These are phyloP conservation scores for Pichia rugopelliculosa DNA, from an alignment of 805 yeast species.

Conservation along the genomic window DNA sequence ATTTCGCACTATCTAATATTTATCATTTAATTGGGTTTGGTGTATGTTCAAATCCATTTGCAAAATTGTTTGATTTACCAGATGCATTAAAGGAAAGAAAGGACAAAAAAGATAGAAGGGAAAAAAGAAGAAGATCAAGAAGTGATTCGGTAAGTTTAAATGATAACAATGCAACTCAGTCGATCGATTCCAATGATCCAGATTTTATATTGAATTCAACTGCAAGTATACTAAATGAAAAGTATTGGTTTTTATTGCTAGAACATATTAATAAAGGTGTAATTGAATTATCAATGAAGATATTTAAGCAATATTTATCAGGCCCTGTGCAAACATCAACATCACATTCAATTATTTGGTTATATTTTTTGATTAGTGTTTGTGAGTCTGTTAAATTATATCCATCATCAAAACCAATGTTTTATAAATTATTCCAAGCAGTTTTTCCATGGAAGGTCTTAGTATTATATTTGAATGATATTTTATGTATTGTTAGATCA, in stretches of 20 bases:
- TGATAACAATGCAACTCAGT: not conserved
- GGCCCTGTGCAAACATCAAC: slow-evolving; percentile 69
- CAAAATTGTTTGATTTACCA: slow-evolving; percentile 63
- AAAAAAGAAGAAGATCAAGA: slow-evolving; percentile 43
- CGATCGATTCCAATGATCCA: slow-evolving; percentile 14
- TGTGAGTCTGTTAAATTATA: slow-evolving; percentile 44
- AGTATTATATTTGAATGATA: slow-evolving; percentile 54
- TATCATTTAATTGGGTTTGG: slow-evolving; percentile 75
- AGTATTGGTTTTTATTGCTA: slow-evolving; percentile 52
- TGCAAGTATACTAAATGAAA: slow-evolving; percentile 25
- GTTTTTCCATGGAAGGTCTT: slow-evolving; percentile 65
- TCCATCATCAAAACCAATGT: slow-evolving; percentile 41
- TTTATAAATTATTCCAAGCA: slow-evolving; percentile 44
- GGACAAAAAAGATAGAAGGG: slow-evolving; percentile 62
- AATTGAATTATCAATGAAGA: slow-evolving; percentile 60
- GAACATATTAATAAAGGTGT: slow-evolving; percentile 55
- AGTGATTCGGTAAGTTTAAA: slow-evolving; percentile 1
- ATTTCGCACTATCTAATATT: slow-evolving; percentile 70
- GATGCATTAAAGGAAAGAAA: slow-evolving; percentile 65
- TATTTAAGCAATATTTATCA: slow-evolving; percentile 53
- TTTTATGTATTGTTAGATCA: slow-evolving; percentile 33
- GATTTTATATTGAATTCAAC: slow-evolving; percentile 21
- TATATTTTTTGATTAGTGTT: slow-evolving; percentile 60
- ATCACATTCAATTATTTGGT: slow-evolving; percentile 71
- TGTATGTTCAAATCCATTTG: slow-evolving; percentile 67